Conservation (phyloP, 257 asterid species). For the Solanum clarkiae region DNA sequence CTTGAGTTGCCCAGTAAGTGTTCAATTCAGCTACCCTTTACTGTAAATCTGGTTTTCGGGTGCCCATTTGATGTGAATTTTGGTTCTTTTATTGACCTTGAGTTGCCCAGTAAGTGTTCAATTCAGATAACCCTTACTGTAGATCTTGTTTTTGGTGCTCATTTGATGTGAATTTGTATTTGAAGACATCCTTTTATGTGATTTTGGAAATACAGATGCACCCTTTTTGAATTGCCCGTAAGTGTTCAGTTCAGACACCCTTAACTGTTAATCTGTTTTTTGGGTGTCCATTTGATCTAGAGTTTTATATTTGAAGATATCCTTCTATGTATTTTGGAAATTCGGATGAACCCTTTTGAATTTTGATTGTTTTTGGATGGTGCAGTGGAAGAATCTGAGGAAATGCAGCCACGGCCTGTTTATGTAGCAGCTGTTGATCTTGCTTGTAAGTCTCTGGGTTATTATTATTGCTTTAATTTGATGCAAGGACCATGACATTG, state of each 20-base stretch:
- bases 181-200: neutral
- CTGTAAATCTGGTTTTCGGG: neutral
- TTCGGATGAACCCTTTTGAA: neutral
- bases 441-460: conserved; percentile 49
- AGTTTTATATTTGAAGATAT: neutral
- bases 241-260: neutral
- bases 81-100: too few species aligned
- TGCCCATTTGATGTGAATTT: neutral
- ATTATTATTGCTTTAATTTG: neutral
- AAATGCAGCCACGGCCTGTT: conserved; percentile 82
- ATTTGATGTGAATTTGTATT: neutral
- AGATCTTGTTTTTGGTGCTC: neutral
- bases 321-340: neutral
- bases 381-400: conserved; percentile 75
- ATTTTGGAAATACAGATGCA: neutral
- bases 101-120: neutral
- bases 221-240: neutral
- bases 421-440: conserved; percentile 95
- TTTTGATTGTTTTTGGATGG: conserved; percentile 10
- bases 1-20: conserved; percentile 62
- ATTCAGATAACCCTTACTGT: neutral
- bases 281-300: neutral
- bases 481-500: neutral
- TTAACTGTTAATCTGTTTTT: neutral
- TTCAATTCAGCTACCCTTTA: neutral